Conservation (phyloP, 345 rosid genomes). For the Syzygium oleosum region DNA sequence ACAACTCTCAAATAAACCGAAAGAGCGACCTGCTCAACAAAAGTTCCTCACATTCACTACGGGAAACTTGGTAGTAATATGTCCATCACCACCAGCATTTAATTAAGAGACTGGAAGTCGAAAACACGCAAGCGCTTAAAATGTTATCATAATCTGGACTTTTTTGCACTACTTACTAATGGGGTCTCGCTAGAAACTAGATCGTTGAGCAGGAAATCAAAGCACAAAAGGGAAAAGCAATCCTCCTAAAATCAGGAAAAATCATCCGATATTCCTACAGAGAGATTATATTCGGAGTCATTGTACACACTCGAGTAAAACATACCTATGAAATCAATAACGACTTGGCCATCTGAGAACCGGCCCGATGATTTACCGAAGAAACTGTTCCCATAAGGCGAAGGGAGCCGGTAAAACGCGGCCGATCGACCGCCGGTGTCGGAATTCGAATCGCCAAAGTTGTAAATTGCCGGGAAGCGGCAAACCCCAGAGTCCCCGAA, state of each 20-base stretch:
- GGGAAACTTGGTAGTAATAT: not conserved
- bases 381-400: slow-evolving; percentile 6
- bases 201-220: not conserved
- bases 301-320: not conserved
- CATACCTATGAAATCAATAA: slow-evolving; percentile 11
- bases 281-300: no score
- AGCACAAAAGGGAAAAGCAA: not conserved
- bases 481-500: slow-evolving; percentile 5
- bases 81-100: not conserved
- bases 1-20: not conserved
- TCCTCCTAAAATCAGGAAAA: not conserved
- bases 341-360: slow-evolving; percentile 9
- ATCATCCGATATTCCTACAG: not conserved
- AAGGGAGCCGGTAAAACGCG: not conserved
- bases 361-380: slow-evolving; percentile 6
- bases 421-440: slow-evolving; percentile 13
- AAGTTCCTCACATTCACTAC: not conserved
- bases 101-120: not conserved
- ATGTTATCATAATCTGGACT: not conserved
- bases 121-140: not conserved
- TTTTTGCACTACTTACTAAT: not conserved
- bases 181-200: not conserved
- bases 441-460: slow-evolving; percentile 15
- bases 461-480: slow-evolving; percentile 10
- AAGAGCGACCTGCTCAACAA: not conserved